phyloP scores from a whole-genome alignment of 1,284 basidiomycete genomes.

The Sanghuangporus sanghuang region DNA sequence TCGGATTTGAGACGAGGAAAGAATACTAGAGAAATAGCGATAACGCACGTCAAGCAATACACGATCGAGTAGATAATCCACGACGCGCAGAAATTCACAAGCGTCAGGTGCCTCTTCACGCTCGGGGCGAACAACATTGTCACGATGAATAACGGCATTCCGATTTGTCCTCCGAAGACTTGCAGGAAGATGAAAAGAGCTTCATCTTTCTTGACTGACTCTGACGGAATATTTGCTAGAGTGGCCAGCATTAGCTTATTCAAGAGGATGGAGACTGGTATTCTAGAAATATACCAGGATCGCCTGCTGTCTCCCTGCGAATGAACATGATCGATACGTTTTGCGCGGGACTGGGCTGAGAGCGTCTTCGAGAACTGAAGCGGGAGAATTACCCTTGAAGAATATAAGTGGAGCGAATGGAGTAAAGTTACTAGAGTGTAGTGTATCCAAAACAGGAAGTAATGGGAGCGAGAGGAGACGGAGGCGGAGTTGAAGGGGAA shows the following conservation, averaged over 20 bases:
- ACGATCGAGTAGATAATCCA: conserved; percentile 17
- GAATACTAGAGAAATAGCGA: neutral
- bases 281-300: conserved; percentile 2
- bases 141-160: conserved; percentile 15
- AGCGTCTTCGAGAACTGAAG: neutral
- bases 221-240: conserved; percentile 6
- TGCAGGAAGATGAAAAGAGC: conserved; percentile 13
- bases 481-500: neutral
- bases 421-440: neutral
- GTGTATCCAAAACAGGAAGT: neutral
- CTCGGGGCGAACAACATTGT: conserved; percentile 13
- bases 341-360: neutral
- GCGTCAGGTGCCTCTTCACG: conserved; percentile 12
- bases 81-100: conserved; percentile 14
- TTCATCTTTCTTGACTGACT: neutral
- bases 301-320: neutral
- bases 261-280: neutral
- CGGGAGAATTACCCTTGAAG: neutral
- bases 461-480: neutral
- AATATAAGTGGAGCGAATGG: neutral
- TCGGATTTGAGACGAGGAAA: neutral
- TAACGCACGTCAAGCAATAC: conserved; percentile 12
- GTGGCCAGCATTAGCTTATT: neutral
- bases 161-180: conserved; percentile 15
- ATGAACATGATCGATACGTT: neutral